phyloP scores from a whole-genome alignment of 257 asterid genomes.

The Datura wrightii region DNA sequence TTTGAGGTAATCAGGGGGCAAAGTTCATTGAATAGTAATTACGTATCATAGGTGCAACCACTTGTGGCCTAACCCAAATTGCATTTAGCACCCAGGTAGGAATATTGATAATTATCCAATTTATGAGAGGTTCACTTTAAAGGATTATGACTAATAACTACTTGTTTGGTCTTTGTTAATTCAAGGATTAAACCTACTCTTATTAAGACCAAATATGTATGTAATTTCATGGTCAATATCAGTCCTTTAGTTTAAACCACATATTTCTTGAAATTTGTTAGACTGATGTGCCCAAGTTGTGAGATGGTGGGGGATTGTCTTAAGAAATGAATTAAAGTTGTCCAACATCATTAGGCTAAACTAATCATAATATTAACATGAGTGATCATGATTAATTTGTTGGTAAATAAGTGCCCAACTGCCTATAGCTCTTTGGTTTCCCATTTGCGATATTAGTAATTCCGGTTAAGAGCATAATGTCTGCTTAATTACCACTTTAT shows the following conservation, averaged over 20 bases:
- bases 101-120: background rate
- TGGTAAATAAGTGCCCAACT: background rate
- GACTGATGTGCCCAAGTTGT: background rate
- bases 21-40: background rate
- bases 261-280: background rate
- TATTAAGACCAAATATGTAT: background rate
- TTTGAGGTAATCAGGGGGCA: background rate
- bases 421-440: background rate
- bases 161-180: conserved; percentile 7
- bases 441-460: background rate
- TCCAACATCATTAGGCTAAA: background rate
- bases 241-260: conserved; percentile 4
- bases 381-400: background rate
- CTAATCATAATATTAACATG: background rate
- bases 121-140: background rate
- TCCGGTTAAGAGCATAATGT: background rate
- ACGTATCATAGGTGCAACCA: conserved; percentile 1
- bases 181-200: background rate
- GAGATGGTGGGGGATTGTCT: too few relatives aligned
- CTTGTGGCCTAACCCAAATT: background rate
- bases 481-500: background rate
- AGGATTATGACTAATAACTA: background rate
- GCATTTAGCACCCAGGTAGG: background rate
- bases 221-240: background rate
- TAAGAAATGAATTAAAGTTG: background rate